phyloP scores from a whole-genome alignment of 495 filamentous ascomycete species.

The Hypoxylon rickii region DNA sequence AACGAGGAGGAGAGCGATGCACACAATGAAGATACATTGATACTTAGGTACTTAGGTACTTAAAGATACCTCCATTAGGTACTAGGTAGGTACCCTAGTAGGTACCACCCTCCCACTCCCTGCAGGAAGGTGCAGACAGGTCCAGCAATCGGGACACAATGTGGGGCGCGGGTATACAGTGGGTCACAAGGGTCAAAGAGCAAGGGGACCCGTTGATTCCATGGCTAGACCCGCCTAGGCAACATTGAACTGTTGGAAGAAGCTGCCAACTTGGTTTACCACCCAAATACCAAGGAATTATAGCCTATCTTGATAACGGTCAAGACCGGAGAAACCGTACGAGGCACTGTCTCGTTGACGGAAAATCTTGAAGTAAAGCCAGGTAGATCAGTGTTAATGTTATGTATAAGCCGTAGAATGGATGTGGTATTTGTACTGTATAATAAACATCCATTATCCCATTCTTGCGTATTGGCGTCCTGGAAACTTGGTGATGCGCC shows the following conservation, averaged over 20 bases:
- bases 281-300: neutral
- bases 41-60: too few species aligned
- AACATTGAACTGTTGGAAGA: neutral
- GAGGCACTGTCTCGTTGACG: neutral
- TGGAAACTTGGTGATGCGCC: neutral
- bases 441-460: too few species aligned
- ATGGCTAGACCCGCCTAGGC: constrained; percentile 13
- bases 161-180: constrained; percentile 17
- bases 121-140: neutral
- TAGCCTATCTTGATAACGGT: constrained; percentile 6
- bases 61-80: neutral
- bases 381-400: neutral
- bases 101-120: neutral
- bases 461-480: too few species aligned
- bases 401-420: too few species aligned
- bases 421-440: neutral
- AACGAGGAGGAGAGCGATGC: too few species aligned
- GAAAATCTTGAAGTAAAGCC: constrained; percentile 10
- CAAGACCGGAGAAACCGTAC: constrained; percentile 18
- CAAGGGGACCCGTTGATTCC: constrained; percentile 11
- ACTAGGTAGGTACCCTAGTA: neutral
- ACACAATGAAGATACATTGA: too few species aligned
- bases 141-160: constrained; percentile 25
- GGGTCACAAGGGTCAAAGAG: constrained; percentile 10
- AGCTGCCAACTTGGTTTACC: constrained; percentile 17